Evolutionary conservation across 768 basidiomycete species (phyloP), one percentile per base, ranked within the genome.

Genomic region (Psilocybe azurescens): DNA sequence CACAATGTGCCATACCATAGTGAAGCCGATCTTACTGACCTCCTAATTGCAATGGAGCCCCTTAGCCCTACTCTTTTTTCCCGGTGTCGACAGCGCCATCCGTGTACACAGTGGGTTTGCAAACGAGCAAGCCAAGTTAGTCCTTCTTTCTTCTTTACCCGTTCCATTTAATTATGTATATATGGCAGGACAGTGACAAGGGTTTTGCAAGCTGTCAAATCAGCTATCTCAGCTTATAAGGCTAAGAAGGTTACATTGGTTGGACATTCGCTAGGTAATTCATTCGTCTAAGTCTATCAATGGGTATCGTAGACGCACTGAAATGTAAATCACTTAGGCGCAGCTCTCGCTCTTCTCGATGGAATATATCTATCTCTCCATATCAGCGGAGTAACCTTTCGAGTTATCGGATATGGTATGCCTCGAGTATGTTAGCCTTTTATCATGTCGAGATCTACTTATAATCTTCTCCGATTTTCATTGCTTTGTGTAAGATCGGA

Each of bases 291-390:
- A n/a, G 5, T 16, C 13, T 16, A 16, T 44, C 14, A 5, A 44
- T 44, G 5, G 41, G 11, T 44, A 44, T 44, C 41, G 14, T 44
- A 14, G 41, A 44, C 3, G 5, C 5, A 44, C 11, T 5, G 13
- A 44, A 44, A 44, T 16, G 14, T 8, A 5, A 14, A n/a, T 13
- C 41, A 36, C 33, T 10, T 36, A 75, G 84, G 86, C 53, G 86
- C 78, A 36, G 86, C 86, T 1, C 71, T 88, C 53, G 74, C 85
- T 4, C 75, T 89, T 14, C 76, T 89, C 11, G 86, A 88, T 58
- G 74, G 81, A 9, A 76, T 89, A 38, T 87, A 82, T 65, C 77
- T 89, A 20, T 80, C 81, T 11, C 71, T 85, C 20, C 81, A 85
- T 66, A 72, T 88, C 38, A 73, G 78, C 51, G 74, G 75, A 2